A percentile compares a stretch with the other conserved stretches of the same genome.
phyloP scores from a whole-genome alignment of 148 eudicot species.

The Rhododendron kiyosumense region DNA sequence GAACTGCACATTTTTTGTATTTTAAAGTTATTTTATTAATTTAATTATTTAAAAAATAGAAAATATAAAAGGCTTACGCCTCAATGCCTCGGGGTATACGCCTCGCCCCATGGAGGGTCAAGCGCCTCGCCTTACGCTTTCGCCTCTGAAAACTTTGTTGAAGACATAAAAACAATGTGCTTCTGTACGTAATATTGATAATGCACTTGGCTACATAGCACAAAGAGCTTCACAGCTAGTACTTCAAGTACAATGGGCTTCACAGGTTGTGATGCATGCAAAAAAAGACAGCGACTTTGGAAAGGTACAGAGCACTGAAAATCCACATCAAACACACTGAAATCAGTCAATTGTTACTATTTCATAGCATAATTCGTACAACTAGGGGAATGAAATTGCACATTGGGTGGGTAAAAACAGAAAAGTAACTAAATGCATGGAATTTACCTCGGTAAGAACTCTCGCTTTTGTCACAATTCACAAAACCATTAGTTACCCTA shows the following conservation, averaged over 20 bases:
- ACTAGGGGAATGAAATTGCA: neutral
- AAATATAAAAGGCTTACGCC: no score
- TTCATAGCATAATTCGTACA: neutral
- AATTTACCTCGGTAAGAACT: neutral
- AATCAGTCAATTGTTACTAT: neutral
- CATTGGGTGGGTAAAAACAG: neutral
- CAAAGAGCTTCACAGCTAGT: neutral
- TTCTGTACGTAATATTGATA: neutral
- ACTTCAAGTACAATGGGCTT: neutral
- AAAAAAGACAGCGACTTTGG: neutral
- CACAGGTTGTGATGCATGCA: neutral
- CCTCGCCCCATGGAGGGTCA: no score
- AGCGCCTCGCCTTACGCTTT: no score
- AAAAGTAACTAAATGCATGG: neutral
- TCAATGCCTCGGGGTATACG: no score
- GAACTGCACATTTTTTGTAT: no score
- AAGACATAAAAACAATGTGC: neutral
- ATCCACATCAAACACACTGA: neutral
- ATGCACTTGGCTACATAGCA: neutral
- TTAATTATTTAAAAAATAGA: no score
- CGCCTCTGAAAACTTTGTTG: no score
- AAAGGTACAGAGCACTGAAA: neutral
- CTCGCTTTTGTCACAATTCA: neutral
- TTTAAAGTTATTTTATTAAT: no score
- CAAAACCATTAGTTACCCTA: neutral